Evolutionary conservation across 768 basidiomycete species (phyloP).

Genomic region (Leccinum longicurvipes): DNA sequence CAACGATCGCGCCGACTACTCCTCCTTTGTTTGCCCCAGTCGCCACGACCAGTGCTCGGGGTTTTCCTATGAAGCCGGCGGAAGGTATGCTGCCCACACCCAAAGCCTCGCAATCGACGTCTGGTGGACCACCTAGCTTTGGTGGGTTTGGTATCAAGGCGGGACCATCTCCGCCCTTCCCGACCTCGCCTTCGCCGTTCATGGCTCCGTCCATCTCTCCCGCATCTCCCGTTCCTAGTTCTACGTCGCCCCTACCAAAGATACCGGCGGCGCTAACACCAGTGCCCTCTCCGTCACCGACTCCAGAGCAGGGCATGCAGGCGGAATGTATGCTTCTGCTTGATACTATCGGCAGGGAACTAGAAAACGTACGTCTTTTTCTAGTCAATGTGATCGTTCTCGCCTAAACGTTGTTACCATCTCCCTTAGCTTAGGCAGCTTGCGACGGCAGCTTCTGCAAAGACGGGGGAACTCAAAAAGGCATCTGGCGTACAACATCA

Average conservation of each 20-base stretch:
- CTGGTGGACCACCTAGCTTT: constrained; percentile 11
- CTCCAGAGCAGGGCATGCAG: constrained; percentile 62
- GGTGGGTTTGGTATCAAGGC: constrained; percentile 4
- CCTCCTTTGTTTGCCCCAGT: constrained; percentile 10
- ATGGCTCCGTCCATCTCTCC: background rate
- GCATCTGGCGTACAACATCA: constrained; percentile 37
- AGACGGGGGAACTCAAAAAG: constrained; percentile 35
- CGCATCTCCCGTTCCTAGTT: background rate
- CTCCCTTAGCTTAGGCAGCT: constrained; percentile 41
- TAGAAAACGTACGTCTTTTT: constrained; percentile 51
- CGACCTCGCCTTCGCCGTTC: constrained; percentile 4
- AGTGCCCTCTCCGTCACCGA: constrained; percentile 14
- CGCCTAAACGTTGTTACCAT: background rate
- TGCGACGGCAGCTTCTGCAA: constrained; percentile 38
- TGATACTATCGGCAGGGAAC: constrained; percentile 43
- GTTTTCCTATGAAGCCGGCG: constrained; percentile 4
- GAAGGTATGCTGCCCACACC: background rate
- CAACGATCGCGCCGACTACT: constrained; percentile 4
- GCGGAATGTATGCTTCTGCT: constrained; percentile 56
- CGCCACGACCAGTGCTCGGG: background rate
- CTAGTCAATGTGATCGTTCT: background rate
- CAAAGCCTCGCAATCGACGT: constrained; percentile 6
- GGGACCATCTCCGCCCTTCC: background rate
- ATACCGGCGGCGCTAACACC: background rate
- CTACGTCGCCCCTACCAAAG: constrained; percentile 1